Evolutionary conservation across 2,329 filamentous ascomycete genomes (phyloP), one percentile per base, ranked within the genome.

Genomic region (Gnomoniopsis sp.): DNA sequence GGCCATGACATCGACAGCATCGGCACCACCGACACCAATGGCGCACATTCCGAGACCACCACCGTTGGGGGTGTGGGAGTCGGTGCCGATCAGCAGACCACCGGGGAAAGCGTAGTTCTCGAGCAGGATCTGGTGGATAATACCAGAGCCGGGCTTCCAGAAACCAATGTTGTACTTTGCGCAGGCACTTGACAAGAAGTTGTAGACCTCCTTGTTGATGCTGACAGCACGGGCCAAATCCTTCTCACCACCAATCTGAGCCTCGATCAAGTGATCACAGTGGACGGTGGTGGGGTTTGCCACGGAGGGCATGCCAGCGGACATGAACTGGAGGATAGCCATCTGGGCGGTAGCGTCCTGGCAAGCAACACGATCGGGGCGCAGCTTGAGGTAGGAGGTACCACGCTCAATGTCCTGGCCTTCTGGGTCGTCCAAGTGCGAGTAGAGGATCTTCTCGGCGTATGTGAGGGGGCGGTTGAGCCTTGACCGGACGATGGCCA

Each of bases 81-180:
- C 93, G 68, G 93, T 98, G 75, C 95, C 95, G 73, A 98, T 98
- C 73, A 99, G 87, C 60, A 99, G 86, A 85, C 89, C 93, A 85
- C 95, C 95, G 65, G 95, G 95, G 88, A 98, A 98, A 75, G 93
- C 93, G 77, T 98, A 98, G 85, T 98, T 98, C 82, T 99, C 95
- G 60, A 98, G 86, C 64, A 98, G 79, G 72, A 98, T 98, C 83
- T 98, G 95, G 82, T 99, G 95, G 70, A 99, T 99, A 75, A 98
- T 99, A 84, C 95, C 95, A 74, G 93, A 97, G 69, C 95, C 95
- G 65, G 95, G 95, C 77, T 86, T 91, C 95, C 95, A 99, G 88
- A 98, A 98, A 82, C 95, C 95, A 76, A 98, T 98, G 85, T 98
- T 93, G 85, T 98, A 99, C 84, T 98, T 99, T 72, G 93, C 93